Evolutionary conservation across 371 early-diverging fungal species (phyloP).

Genomic region (Globomyces sp.): DNA sequence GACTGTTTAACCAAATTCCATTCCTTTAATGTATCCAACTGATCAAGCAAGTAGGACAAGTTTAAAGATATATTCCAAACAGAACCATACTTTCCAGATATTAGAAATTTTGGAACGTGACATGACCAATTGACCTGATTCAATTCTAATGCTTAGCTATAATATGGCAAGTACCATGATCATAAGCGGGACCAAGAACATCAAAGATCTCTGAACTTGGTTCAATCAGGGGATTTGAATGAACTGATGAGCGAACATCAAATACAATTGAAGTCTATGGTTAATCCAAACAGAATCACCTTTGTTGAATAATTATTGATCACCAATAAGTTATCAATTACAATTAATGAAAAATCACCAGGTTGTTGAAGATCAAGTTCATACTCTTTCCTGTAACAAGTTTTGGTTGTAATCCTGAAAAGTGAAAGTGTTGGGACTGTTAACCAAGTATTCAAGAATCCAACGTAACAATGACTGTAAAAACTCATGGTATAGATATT

Average conservation of each 20-base stretch:
- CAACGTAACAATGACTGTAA: slow-evolving; percentile 21
- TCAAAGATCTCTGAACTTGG: no score
- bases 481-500: slow-evolving; percentile 20
- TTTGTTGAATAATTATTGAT: slow-evolving; percentile 26
- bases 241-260: background rate
- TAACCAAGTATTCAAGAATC: slow-evolving; percentile 18
- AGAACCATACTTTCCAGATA: slow-evolving; percentile 14
- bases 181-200: no score
- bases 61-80: slow-evolving; percentile 19
- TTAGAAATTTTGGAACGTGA: slow-evolving; percentile 17
- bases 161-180: background rate
- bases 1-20: slow-evolving; percentile 5
- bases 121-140: slow-evolving; percentile 19
- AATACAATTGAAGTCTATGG: background rate
- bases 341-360: slow-evolving; percentile 25
- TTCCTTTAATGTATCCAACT: slow-evolving; percentile 1
- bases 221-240: no score
- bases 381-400: slow-evolving; percentile 3
- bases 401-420: slow-evolving; percentile 21
- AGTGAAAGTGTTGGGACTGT: slow-evolving; percentile 17
- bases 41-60: slow-evolving; percentile 16
- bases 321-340: slow-evolving; percentile 28
- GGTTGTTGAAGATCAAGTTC: slow-evolving; percentile 22
- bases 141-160: background rate
- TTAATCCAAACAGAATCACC: slow-evolving; percentile 2